Evolutionary conservation across 139 green algal species (phyloP), one percentile per base, ranked within the genome.

Genomic region (Chlamydomonas schloesseri): DNA sequence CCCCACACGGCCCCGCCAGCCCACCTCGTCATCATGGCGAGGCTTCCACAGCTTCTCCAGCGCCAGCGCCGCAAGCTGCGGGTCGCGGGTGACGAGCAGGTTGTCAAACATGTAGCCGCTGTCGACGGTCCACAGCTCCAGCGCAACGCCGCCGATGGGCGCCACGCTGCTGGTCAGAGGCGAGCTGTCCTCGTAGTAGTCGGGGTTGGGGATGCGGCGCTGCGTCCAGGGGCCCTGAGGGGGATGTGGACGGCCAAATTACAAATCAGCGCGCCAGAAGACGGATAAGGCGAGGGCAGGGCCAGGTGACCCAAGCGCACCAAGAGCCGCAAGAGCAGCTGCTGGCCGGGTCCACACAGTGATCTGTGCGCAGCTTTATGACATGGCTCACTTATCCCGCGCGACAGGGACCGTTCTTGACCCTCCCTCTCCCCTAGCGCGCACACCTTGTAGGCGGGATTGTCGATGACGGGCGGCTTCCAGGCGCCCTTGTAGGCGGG

Each of bases 401-500:
- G n/a, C n/a, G n/a, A n/a, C n/a, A n/a, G n/a, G n/a, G n/a, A n/a
- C n/a, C n/a, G n/a, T n/a, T n/a, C n/a, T n/a, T n/a, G n/a, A n/a
- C n/a, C n/a, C n/a, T n/a, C n/a, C n/a, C n/a, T n/a, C n/a, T n/a
- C n/a, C 42, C 42, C 42, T 8, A 5, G 42, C 42, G 6, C 73
- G 10, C 77, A 28, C 81, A 92, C 93, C 94, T 99, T 98, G 94
- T 98, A 99, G 3, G 82, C 93, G 0, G 97, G 97, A 93, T 99
- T 99, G 86, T 94, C 90, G 65, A 99, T 95, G 65, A 94, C 74
- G 37, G 95, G 94, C n/a, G 95, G 77, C 50, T 69, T 91, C 96
- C 96, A 98, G 37, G 91, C 93, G 53, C 97, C 97, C 94, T 98
- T 98, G 92, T 97, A 99, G 17, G 93, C 93, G 17, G 97, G 97